phyloP scores from a whole-genome alignment of 257 asterid genomes.

The Plantago major region DNA sequence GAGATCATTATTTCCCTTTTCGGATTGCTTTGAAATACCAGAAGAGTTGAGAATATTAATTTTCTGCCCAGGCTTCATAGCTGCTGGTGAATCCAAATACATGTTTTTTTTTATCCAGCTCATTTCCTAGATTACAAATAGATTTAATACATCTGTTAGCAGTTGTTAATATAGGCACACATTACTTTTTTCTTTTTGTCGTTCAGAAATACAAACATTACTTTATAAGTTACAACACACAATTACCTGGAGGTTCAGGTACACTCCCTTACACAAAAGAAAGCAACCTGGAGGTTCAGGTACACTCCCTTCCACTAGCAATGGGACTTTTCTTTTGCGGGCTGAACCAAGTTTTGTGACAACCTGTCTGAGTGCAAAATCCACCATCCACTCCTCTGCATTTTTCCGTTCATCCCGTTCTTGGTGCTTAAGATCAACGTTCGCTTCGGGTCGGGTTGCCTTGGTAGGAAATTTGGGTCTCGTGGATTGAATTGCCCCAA shows the following conservation, averaged over 20 bases:
- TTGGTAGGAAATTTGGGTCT: conserved; percentile 61
- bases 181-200: not conserved
- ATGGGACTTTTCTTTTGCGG: conserved; percentile 68
- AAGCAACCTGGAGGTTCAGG: conserved; percentile 13
- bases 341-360: conserved; percentile 72
- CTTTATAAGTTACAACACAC: conserved; percentile 17
- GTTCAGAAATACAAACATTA: conserved; percentile 18
- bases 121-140: conserved; percentile 17
- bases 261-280: conserved; percentile 12
- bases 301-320: conserved; percentile 59
- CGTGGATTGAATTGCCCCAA: conserved; percentile 55
- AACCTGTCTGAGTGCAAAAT: conserved; percentile 69
- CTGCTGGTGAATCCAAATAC: not conserved
- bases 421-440: conserved; percentile 78
- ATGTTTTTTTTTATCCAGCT: not conserved
- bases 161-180: not conserved
- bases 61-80: not conserved
- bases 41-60: not conserved
- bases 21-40: not conserved
- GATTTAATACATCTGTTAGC: conserved; percentile 9
- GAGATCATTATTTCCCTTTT: too few relatives aligned
- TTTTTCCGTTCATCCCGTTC: conserved; percentile 59
- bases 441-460: conserved; percentile 62
- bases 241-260: not conserved
- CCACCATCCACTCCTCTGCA: conserved; percentile 91